Conservation (phyloP, 2,329 filamentous ascomycete species). For the Elsinoe necatrix region DNA sequence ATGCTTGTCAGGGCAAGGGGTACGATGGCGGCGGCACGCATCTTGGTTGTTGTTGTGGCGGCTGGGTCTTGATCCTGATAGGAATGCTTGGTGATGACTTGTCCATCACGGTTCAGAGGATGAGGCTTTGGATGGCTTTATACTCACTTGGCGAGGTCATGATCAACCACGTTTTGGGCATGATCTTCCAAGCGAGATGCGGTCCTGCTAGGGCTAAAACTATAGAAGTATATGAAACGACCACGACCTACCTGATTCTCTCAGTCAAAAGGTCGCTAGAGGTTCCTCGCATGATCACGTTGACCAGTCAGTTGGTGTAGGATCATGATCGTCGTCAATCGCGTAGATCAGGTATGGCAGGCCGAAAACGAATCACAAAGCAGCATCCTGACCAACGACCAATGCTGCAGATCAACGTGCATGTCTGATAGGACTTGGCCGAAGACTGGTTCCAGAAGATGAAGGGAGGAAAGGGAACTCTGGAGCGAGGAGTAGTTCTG, state of each 20-base stretch:
- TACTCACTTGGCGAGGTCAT: constrained; percentile 5
- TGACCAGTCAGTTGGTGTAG: background rate
- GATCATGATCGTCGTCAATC: background rate
- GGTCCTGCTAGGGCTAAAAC: constrained; percentile 2
- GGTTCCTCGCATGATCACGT: background rate
- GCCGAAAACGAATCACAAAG: background rate
- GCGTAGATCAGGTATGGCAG: background rate
- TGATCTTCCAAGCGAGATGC: constrained; percentile 8
- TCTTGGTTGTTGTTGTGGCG: constrained; percentile 9
- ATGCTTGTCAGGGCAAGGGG: constrained; percentile 16
- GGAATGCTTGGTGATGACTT: background rate
- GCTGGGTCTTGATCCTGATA: background rate
- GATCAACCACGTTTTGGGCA: background rate
- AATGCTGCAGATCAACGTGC: background rate
- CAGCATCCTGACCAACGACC: background rate
- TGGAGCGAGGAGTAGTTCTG: background rate
- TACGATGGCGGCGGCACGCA: constrained; percentile 12
- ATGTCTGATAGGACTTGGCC: constrained; percentile 9
- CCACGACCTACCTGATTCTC: constrained; percentile 11
- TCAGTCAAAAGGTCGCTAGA: background rate
- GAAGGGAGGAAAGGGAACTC: background rate
- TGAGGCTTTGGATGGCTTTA: constrained; percentile 2
- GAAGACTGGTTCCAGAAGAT: constrained; percentile 1
- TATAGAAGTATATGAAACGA: constrained; percentile 5
- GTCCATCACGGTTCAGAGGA: constrained; percentile 7